Evolutionary conservation across 805 yeast species (phyloP).

Genomic region (Barnettozyma sucrosica): DNA sequence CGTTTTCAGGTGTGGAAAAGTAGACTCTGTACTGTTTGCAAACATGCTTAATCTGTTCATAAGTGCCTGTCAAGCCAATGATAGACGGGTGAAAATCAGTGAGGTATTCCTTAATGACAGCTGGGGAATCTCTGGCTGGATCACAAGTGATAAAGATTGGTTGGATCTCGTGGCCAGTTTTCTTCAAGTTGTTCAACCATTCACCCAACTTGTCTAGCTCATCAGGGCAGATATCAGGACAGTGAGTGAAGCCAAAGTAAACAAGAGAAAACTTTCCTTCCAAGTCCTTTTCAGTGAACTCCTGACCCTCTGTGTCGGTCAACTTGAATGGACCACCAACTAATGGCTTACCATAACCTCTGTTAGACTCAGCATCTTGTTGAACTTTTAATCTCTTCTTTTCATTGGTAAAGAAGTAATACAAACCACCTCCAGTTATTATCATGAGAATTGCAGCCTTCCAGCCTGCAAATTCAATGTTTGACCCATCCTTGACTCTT

Average conservation of each 20-base stretch:
- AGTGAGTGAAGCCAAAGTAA: slow-evolving; percentile 96
- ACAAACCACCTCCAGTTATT: slow-evolving; percentile 64
- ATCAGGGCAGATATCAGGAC: slow-evolving; percentile 98
- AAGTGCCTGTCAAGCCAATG: slow-evolving; percentile 87
- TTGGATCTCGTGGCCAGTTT: slow-evolving; percentile 55
- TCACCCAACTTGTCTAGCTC: slow-evolving; percentile 87
- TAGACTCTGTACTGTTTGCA: slow-evolving; percentile 92
- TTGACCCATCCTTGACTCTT: slow-evolving; percentile 33
- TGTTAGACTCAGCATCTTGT: slow-evolving; percentile 75
- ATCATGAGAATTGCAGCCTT: slow-evolving; percentile 67
- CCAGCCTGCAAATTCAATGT: slow-evolving; percentile 79
- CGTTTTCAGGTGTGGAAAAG: slow-evolving; percentile 93
- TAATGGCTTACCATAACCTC: slow-evolving; percentile 87
- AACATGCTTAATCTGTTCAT: slow-evolving; percentile 73
- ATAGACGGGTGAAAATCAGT: slow-evolving; percentile 86
- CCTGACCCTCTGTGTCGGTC: slow-evolving; percentile 61
- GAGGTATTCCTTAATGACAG: slow-evolving; percentile 74
- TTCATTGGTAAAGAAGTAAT: slow-evolving; percentile 67
- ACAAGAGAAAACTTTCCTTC: slow-evolving; percentile 74
- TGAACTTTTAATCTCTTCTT: slow-evolving; percentile 69
- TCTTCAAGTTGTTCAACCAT: slow-evolving; percentile 54
- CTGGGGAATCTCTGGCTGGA: slow-evolving; percentile 91
- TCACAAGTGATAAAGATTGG: slow-evolving; percentile 95
- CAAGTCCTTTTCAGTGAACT: slow-evolving; percentile 73
- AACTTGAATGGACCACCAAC: slow-evolving; percentile 88